Evolutionary conservation across 352 stramenopile genomes (phyloP).

Genomic region (Phytophthora chlamydospora): DNA sequence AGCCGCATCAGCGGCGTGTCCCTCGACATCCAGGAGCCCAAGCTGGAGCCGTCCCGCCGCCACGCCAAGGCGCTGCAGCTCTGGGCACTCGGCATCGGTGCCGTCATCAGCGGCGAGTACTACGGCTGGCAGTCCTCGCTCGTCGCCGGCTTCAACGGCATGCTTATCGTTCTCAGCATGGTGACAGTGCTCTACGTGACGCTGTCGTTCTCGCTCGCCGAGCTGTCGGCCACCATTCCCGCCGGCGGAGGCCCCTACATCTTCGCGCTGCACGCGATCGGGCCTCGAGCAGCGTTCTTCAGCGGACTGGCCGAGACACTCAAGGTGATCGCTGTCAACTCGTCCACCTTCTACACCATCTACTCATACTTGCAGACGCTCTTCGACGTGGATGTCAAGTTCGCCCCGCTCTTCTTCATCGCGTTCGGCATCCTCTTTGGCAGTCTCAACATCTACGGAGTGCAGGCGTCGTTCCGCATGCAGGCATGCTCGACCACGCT

Average conservation of each 20-base stretch:
- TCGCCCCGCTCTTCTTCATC: conserved; percentile 51
- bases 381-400: conserved; percentile 42
- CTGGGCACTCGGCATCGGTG: conserved; percentile 59
- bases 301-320: conserved; percentile 52
- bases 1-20: conserved; percentile 31
- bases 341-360: conserved; percentile 50
- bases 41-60: conserved; percentile 32
- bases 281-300: conserved; percentile 40
- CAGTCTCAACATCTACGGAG: conserved; percentile 51
- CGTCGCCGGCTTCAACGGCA: conserved; percentile 56
- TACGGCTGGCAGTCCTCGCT: conserved; percentile 71
- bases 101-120: conserved; percentile 48
- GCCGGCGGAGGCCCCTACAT: conserved; percentile 64
- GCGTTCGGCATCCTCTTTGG: conserved; percentile 61
- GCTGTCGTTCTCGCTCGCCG: conserved; percentile 70
- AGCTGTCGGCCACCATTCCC: conserved; percentile 61
- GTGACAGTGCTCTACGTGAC: conserved; percentile 65
- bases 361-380: conserved; percentile 53
- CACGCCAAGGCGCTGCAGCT: conserved; percentile 61
- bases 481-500: conserved; percentile 56
- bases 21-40: conserved; percentile 29
- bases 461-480: conserved; percentile 66
- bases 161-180: conserved; percentile 62
- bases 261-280: conserved; percentile 62
- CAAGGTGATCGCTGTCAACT: conserved; percentile 66